These are phyloP conservation scores for Fomitopsis serialis DNA, from an alignment of 768 basidiomycete species.

Conservation along the genomic window DNA sequence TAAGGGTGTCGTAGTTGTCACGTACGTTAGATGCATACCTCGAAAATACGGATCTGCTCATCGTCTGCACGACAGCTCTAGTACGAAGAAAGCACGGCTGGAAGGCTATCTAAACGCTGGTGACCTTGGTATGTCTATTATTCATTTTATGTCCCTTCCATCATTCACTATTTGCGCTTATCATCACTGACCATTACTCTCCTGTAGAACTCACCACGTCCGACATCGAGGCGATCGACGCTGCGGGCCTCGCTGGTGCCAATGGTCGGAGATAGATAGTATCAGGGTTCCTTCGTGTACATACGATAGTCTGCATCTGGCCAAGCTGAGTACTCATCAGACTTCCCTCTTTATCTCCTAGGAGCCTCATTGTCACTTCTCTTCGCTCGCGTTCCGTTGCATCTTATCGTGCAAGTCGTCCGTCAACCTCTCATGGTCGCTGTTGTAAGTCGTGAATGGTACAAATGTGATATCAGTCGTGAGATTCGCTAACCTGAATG, in stretches of 20 bases:
- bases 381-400: too few species aligned
- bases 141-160: neutral
- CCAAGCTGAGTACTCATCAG: too few species aligned
- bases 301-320: too few species aligned
- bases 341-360: too few species aligned
- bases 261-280: too few species aligned
- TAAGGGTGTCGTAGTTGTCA: constrained; percentile 63
- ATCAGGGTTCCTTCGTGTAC: too few species aligned
- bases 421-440: too few species aligned
- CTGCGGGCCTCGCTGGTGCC: constrained; percentile 47
- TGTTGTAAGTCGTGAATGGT: too few species aligned
- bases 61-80: constrained; percentile 37
- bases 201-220: constrained; percentile 41
- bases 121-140: constrained; percentile 46
- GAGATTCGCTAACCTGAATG: too few species aligned
- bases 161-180: neutral
- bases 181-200: neutral
- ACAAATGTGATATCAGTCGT: too few species aligned
- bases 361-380: too few species aligned
- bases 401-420: too few species aligned
- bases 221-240: constrained; percentile 51
- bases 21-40: constrained; percentile 30
- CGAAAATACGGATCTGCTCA: neutral
- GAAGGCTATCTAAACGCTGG: constrained; percentile 65
- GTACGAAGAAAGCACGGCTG: constrained; percentile 60